Evolutionary conservation across 345 rosid genomes (phyloP).

Genomic region (Iberis pinnata): DNA sequence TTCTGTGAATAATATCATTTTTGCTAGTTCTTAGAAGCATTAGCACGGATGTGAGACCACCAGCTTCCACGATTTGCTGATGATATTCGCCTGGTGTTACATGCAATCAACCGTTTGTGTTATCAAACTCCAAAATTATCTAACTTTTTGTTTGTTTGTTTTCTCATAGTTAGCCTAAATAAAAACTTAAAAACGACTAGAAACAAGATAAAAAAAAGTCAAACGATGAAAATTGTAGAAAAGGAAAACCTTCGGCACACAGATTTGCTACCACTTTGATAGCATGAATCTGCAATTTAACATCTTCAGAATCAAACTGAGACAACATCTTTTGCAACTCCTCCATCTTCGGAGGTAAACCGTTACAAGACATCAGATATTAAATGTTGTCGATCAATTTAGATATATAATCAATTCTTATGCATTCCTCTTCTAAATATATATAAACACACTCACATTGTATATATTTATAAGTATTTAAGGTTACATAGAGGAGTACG

Average conservation of each 20-base stretch:
- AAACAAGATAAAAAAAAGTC: not conserved
- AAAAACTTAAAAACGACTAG: no score
- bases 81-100: slow-evolving; percentile 70
- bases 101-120: slow-evolving; percentile 2
- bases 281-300: slow-evolving; percentile 90
- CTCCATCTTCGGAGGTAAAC: slow-evolving; percentile 52
- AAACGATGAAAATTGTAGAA: slow-evolving; percentile 21
- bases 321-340: slow-evolving; percentile 90
- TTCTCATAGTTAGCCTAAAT: no score
- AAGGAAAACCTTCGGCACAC: slow-evolving; percentile 95
- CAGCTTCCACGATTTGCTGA: slow-evolving; percentile 96
- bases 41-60: slow-evolving; percentile 79
- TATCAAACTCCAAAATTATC: no score
- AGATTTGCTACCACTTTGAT: slow-evolving; percentile 98
- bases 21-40: slow-evolving; percentile 72
- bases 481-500: not conserved
- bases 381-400: no score
- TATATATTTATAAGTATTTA: not conserved
- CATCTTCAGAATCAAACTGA: slow-evolving; percentile 92
- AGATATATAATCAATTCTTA: no score
- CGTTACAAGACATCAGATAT: not conserved
- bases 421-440: not conserved
- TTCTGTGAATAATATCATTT: slow-evolving; percentile 89
- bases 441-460: not conserved
- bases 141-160: no score